Conservation (phyloP, 306 rosid genomes). For the Nissolia schottii region DNA sequence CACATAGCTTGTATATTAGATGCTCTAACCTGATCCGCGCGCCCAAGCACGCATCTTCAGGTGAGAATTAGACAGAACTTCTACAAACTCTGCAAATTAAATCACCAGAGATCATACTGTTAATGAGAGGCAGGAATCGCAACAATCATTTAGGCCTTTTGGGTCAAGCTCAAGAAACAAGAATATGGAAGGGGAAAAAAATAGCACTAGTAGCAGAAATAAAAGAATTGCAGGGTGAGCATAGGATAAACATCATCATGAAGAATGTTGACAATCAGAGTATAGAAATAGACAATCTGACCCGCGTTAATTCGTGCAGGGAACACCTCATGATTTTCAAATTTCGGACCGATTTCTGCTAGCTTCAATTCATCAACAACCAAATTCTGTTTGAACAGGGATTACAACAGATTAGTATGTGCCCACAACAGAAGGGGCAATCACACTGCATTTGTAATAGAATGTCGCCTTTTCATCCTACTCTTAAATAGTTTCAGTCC, state of each 20-base stretch:
- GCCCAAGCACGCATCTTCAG: slow-evolving; percentile 98
- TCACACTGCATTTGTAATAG: neutral
- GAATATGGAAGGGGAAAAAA: neutral
- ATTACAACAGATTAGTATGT: slow-evolving; percentile 11
- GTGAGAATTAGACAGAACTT: slow-evolving; percentile 71
- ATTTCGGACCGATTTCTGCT: slow-evolving; percentile 85
- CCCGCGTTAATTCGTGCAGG: slow-evolving; percentile 98
- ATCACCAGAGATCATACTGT: neutral
- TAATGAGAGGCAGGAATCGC: neutral
- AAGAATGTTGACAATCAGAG: neutral
- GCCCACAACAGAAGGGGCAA: neutral
- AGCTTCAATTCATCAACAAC: slow-evolving; percentile 75
- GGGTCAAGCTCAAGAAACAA: neutral
- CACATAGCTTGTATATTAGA: neutral
- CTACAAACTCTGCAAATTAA: slow-evolving; percentile 75
- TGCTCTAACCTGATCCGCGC: slow-evolving; percentile 87
- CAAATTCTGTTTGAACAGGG: slow-evolving; percentile 55
- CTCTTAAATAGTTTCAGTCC: neutral
- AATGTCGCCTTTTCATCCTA: slow-evolving; percentile 7
- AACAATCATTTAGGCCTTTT: neutral
- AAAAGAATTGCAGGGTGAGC: neutral
- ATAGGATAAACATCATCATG: neutral
- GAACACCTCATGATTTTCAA: slow-evolving; percentile 84
- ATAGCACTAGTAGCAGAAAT: neutral
- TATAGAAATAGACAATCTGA: slow-evolving; percentile 26